Evolutionary conservation across 2,329 filamentous ascomycete species (phyloP).

Genomic region (Alternaria brassicicola): DNA sequence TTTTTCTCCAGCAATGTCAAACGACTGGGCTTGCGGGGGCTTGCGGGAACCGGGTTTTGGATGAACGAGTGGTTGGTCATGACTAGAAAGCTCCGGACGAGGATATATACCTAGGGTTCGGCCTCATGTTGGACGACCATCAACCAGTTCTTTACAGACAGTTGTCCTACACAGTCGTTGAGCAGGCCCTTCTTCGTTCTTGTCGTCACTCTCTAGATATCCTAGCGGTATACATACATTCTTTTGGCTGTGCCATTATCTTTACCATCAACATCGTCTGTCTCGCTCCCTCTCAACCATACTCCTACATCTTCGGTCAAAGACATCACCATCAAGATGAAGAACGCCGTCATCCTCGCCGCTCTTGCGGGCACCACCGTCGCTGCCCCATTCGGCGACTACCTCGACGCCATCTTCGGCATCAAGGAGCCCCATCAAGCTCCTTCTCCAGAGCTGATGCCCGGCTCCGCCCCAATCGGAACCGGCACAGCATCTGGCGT

Average conservation of each 20-base stretch:
- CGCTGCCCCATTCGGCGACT: slow-evolving; percentile 22
- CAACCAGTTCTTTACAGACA: slow-evolving; percentile 20
- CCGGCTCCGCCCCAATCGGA: slow-evolving; percentile 4
- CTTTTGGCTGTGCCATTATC: slow-evolving; percentile 22
- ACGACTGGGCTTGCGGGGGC: slow-evolving; percentile 13
- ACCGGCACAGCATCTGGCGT: slow-evolving; percentile 4
- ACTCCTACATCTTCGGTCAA: background rate
- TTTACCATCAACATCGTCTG: background rate
- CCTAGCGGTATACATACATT: slow-evolving; percentile 20
- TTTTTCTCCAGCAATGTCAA: slow-evolving; percentile 14
- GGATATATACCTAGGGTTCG: slow-evolving; percentile 17
- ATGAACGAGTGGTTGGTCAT: slow-evolving; percentile 17
- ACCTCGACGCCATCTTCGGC: slow-evolving; percentile 23
- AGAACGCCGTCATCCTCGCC: slow-evolving; percentile 28
- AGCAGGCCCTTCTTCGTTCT: slow-evolving; percentile 4
- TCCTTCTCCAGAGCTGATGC: slow-evolving; percentile 4
- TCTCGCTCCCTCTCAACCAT: background rate
- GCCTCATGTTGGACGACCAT: background rate
- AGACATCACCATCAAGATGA: slow-evolving; percentile 21
- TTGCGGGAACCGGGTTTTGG: slow-evolving; percentile 5
- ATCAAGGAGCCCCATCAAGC: slow-evolving; percentile 11
- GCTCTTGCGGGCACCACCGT: slow-evolving; percentile 30
- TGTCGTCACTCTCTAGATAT: slow-evolving; percentile 16
- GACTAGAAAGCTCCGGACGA: slow-evolving; percentile 8
- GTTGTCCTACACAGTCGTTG: slow-evolving; percentile 14